phyloP scores from a whole-genome alignment of 2,329 filamentous ascomycete species.

The Colletotrichum somersetense region DNA sequence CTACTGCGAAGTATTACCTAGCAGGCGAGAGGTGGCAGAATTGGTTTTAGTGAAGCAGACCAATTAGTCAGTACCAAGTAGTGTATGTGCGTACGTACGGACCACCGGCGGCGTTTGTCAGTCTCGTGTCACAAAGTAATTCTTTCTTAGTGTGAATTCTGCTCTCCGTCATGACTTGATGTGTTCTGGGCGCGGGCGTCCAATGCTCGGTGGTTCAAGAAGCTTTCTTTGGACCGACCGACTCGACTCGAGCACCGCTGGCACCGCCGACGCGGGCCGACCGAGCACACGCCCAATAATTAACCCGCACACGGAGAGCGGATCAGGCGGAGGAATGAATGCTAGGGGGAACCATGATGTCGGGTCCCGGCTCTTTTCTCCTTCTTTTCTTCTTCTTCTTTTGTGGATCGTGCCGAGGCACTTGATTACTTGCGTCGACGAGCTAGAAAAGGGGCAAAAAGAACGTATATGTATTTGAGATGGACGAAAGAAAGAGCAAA shows the following conservation, averaged over 20 bases:
- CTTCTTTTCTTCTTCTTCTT: too few species aligned
- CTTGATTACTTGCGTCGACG: slow-evolving; percentile 6
- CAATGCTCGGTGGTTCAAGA: slow-evolving; percentile 18
- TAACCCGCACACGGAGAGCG: slow-evolving; percentile 12
- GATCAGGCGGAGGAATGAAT: slow-evolving; percentile 5
- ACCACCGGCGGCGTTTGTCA: too few species aligned
- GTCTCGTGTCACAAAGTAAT: neutral
- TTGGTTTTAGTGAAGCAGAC: neutral
- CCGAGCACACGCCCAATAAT: neutral
- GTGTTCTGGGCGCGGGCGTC: neutral
- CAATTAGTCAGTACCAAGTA: neutral
- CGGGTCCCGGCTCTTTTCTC: neutral
- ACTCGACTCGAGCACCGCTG: too few species aligned
- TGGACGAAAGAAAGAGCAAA: slow-evolving; percentile 6
- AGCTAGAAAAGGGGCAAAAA: neutral
- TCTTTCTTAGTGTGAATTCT: neutral
- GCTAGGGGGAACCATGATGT: slow-evolving; percentile 18
- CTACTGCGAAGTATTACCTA: too few species aligned
- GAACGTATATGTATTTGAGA: neutral
- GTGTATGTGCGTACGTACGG: too few species aligned
- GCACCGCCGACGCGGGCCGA: neutral
- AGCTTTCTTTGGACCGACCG: slow-evolving; percentile 6
- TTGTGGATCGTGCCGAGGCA: slow-evolving; percentile 27
- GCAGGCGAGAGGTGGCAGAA: slow-evolving; percentile 13
- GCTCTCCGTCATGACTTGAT: neutral